Percentiles rank a stretch among this genome's conserved stretches.
phyloP scores from a whole-genome alignment of 2,329 filamentous ascomycete genomes.

The Calonectria hongkongensis region DNA sequence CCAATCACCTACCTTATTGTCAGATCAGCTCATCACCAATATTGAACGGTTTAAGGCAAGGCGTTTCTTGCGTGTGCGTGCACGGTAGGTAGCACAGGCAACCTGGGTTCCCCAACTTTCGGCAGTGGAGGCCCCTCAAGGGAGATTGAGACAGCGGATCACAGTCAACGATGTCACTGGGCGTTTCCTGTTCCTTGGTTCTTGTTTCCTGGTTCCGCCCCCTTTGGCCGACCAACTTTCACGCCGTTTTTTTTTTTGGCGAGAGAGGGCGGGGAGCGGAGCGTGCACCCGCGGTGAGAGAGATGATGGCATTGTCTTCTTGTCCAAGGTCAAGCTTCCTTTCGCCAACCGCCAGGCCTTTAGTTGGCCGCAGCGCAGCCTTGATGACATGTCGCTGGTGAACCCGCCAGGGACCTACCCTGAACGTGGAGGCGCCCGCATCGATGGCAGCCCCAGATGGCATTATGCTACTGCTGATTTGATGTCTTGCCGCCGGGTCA shows the following conservation, averaged over 20 bases:
- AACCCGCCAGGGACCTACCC: slow-evolving; percentile 2
- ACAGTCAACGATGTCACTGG: background rate
- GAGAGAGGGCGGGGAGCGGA: background rate
- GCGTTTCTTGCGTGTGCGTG: background rate
- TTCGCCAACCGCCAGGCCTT: background rate
- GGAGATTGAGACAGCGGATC: slow-evolving; percentile 30
- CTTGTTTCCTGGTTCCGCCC: background rate
- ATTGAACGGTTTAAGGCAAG: background rate
- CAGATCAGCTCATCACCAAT: background rate
- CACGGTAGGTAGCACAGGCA: background rate
- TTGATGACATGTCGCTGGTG: background rate
- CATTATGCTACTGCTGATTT: slow-evolving; percentile 15
- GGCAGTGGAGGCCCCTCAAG: background rate
- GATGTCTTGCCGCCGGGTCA: slow-evolving; percentile 24
- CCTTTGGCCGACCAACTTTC: background rate
- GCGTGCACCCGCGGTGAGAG: slow-evolving; percentile 3
- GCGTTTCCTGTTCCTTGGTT: background rate
- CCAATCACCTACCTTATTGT: background rate
- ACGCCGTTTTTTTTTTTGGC: too few relatives aligned
- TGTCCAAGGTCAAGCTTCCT: background rate
- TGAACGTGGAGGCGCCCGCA: slow-evolving; percentile 2
- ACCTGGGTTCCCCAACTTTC: slow-evolving; percentile 9
- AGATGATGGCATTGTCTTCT: background rate
- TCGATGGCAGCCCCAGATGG: background rate
- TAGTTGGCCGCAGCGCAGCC: slow-evolving; percentile 6